Evolutionary conservation across 179 eudicot genomes (phyloP).

Genomic region (Beta macrorhiza): DNA sequence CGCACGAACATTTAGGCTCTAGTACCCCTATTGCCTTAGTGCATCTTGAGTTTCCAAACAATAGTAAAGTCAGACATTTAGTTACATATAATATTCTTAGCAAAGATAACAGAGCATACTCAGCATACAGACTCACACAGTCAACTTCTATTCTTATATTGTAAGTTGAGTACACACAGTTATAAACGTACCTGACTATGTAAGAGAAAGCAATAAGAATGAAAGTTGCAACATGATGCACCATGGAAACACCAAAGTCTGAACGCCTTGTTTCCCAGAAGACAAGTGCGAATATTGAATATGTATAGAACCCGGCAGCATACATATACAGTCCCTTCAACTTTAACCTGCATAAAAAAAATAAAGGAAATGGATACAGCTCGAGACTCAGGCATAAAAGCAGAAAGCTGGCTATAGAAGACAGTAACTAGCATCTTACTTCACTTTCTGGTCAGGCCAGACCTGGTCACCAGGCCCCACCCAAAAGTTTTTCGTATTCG

Average conservation of each 20-base stretch:
- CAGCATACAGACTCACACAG: not conserved
- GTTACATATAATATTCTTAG: not conserved
- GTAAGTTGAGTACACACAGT: not conserved
- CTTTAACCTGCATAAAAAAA: conserved; percentile 57
- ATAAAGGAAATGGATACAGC: conserved; percentile 1
- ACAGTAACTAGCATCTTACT: conserved; percentile 48
- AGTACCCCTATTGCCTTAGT: too few species aligned
- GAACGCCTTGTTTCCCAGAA: conserved; percentile 98
- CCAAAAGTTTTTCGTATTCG: conserved; percentile 68
- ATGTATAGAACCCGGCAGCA: conserved; percentile 85
- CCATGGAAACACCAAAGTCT: conserved; percentile 96
- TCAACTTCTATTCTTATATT: not conserved
- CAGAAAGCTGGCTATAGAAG: not conserved
- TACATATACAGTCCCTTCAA: conserved; percentile 87
- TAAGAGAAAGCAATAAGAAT: conserved; percentile 74
- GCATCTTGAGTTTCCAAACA: not conserved
- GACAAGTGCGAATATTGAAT: conserved; percentile 87
- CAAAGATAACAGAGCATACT: not conserved
- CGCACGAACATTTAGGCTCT: too few species aligned
- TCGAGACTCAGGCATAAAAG: not conserved
- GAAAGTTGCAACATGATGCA: conserved; percentile 82
- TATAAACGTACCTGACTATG: conserved; percentile 49
- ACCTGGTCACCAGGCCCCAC: conserved; percentile 87
- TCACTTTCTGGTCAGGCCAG: conserved; percentile 87
- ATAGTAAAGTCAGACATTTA: not conserved